Conservation (phyloP, 2,329 filamentous ascomycete species). For the Beauveria bassiana region DNA sequence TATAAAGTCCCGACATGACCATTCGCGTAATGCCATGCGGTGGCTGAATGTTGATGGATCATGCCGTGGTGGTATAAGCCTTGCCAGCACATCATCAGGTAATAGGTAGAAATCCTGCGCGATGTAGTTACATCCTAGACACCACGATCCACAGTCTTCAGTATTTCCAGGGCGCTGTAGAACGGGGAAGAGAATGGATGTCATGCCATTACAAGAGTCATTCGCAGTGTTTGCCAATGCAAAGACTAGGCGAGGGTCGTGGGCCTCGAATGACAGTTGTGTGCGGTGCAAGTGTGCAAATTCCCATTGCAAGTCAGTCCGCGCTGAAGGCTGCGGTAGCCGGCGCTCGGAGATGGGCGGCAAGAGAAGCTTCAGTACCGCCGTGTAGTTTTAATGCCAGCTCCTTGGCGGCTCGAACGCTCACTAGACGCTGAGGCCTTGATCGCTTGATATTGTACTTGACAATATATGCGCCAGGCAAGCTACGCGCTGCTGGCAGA, state of each 20-base stretch:
- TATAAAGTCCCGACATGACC: background rate
- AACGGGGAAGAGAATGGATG: background rate
- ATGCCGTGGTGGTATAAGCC: background rate
- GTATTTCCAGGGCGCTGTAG: background rate
- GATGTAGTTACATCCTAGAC: background rate
- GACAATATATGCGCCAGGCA: conserved; percentile 19
- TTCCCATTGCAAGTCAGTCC: background rate
- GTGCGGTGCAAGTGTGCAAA: background rate
- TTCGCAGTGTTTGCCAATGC: background rate
- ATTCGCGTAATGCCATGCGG: background rate
- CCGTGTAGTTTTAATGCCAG: conserved; percentile 21
- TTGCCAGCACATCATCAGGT: background rate
- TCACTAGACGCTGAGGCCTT: conserved; percentile 18
- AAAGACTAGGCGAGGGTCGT: background rate
- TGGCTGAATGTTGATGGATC: background rate
- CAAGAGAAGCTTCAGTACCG: conserved; percentile 13
- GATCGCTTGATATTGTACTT: conserved; percentile 10
- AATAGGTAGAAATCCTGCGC: background rate
- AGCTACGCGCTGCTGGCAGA: conserved; percentile 16
- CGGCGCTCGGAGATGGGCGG: background rate
- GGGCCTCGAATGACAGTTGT: background rate
- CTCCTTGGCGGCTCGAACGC: conserved; percentile 21
- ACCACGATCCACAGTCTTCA: background rate
- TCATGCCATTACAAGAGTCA: background rate
- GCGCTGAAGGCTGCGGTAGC: too few species aligned